Conservation (phyloP, 1,139 yeast genomes). For the Candida neerlandica region DNA sequence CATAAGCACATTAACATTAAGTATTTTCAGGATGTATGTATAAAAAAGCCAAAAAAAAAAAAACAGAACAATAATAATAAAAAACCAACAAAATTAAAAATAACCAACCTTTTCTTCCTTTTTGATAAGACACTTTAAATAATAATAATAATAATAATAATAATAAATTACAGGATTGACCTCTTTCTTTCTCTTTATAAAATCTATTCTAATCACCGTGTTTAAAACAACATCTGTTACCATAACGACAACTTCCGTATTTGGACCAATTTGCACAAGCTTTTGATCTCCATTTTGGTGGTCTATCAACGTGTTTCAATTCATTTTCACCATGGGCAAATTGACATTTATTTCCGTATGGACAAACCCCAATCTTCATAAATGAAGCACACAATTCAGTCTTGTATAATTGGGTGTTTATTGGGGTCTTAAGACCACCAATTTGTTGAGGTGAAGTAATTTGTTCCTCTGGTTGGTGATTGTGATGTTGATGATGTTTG, state of each 20-base stretch:
- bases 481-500: conserved; percentile 11
- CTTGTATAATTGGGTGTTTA: conserved; percentile 78
- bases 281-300: conserved; percentile 88
- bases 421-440: conserved; percentile 16
- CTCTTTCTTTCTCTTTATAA: neutral
- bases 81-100: neutral
- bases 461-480: conserved; percentile 1
- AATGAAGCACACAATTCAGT: conserved; percentile 87
- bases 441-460: conserved; percentile 1
- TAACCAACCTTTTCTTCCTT: neutral
- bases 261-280: conserved; percentile 89
- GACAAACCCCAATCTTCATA: conserved; percentile 73
- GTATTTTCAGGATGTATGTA: neutral
- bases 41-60: neutral
- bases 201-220: conserved; percentile 50
- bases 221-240: conserved; percentile 88
- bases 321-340: conserved; percentile 90
- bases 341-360: conserved; percentile 89
- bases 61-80: neutral
- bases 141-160: neutral
- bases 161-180: conserved; percentile 2
- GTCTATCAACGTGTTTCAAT: conserved; percentile 70
- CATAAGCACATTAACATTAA: neutral
- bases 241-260: conserved; percentile 83
- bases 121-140: neutral